Percentiles rank a stretch among this genome's conserved stretches.
Evolutionary conservation across 2,329 filamentous ascomycete genomes (phyloP).

Genomic region (Fusarium nygamai): DNA sequence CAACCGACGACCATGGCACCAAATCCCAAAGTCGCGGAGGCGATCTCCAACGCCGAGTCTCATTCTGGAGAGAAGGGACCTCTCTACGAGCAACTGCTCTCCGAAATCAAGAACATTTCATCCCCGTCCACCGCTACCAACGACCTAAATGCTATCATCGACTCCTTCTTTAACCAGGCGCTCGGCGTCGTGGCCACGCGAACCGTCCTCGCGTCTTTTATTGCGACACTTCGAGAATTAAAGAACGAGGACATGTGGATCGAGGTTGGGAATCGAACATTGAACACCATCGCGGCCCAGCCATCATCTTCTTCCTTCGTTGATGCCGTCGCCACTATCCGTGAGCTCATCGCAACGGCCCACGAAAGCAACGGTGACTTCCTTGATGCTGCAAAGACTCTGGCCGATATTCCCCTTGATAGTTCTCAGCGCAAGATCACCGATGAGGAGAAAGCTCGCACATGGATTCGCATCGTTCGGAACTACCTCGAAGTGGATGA

Average conservation of each 20-base stretch:
- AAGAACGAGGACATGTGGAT: slow-evolving; percentile 74
- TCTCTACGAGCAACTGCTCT: slow-evolving; percentile 58
- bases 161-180: slow-evolving; percentile 73
- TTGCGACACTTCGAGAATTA: slow-evolving; percentile 69
- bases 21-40: slow-evolving; percentile 54
- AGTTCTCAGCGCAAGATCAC: slow-evolving; percentile 85
- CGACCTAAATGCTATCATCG: slow-evolving; percentile 74
- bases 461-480: slow-evolving; percentile 94
- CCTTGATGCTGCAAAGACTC: slow-evolving; percentile 76
- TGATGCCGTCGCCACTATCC: slow-evolving; percentile 83
- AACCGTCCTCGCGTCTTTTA: slow-evolving; percentile 74
- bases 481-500: slow-evolving; percentile 96
- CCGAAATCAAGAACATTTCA: slow-evolving; percentile 54
- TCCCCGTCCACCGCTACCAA: slow-evolving; percentile 52
- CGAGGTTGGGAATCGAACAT: slow-evolving; percentile 77
- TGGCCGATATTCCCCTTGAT: slow-evolving; percentile 89
- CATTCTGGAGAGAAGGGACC: slow-evolving; percentile 54
- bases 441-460: slow-evolving; percentile 81
- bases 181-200: slow-evolving; percentile 82
- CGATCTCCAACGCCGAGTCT: slow-evolving; percentile 54
- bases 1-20: slow-evolving; percentile 48
- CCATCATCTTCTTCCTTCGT: slow-evolving; percentile 76
- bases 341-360: slow-evolving; percentile 83
- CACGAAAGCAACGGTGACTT: slow-evolving; percentile 88
- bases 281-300: slow-evolving; percentile 70